phyloP scores from a whole-genome alignment of 75 land plant species.

The Isoetes taiwanensis region DNA sequence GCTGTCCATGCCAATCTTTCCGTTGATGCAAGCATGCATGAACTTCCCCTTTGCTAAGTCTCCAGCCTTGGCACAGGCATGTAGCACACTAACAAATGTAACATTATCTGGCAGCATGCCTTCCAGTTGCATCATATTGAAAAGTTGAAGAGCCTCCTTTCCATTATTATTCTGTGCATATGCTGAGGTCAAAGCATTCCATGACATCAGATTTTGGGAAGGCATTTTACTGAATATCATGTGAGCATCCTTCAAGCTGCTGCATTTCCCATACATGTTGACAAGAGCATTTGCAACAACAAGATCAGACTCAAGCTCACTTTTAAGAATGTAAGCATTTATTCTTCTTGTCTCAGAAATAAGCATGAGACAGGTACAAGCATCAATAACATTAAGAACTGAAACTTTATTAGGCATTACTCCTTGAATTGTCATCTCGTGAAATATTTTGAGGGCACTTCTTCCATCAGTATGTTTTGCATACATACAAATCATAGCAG shows the following conservation, averaged over 20 bases:
- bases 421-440: constrained; percentile 39
- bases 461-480: constrained; percentile 41
- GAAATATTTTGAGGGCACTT: constrained; percentile 42
- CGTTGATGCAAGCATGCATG: constrained; percentile 14
- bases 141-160: constrained; percentile 11
- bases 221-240: constrained; percentile 3
- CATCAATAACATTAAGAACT: constrained; percentile 40
- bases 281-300: constrained; percentile 17
- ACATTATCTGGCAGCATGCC: constrained; percentile 16
- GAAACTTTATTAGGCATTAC: constrained; percentile 27
- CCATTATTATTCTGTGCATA: constrained; percentile 19
- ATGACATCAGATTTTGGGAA: constrained; percentile 7
- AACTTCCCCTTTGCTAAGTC: constrained; percentile 11
- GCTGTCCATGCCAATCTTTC: background rate
- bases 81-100: constrained; percentile 11
- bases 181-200: constrained; percentile 19
- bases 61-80: constrained; percentile 14
- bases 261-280: constrained; percentile 26
- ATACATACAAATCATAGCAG: constrained; percentile 48
- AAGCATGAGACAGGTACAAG: constrained; percentile 40
- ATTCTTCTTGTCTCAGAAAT: constrained; percentile 21
- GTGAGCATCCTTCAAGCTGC: constrained; percentile 14
- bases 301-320: background rate
- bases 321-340: constrained; percentile 1
- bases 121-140: constrained; percentile 23